Base-by-base conservation (phyloP, 345 rosid genomes). In the Corchorus olitorius region DNA sequence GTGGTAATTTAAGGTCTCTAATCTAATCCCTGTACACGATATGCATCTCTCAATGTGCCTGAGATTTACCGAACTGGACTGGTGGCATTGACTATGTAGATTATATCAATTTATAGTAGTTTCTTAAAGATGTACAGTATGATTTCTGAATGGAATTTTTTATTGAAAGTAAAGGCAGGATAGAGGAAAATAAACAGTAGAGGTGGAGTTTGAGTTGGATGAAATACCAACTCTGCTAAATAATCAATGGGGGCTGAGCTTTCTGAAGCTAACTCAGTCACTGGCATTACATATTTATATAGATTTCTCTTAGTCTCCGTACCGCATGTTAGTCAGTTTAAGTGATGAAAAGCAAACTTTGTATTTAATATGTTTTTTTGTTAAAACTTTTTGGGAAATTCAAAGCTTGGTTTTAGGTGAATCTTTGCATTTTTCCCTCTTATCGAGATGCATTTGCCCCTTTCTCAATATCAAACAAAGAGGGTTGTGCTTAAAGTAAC, bases 271-370 rank as follows among this genome's bases (percentile, higher is more conserved):
- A 54, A 53, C 34, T 54, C 48, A 0, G 62, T 70, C 49, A 53
- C 11, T 35, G 74, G 34, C 48, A 35, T 70, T 53, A 9, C 48
- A 70, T 70, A 17, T 70, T 54, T n/a, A 54, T 34, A 54, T 20
- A 35, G 4, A 6, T 53, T 2, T 70, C 34, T 54, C 16, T 52
- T 52, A 17, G 74, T 70, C 60, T 10, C 61, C 16, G 45, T 53
- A 4, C 6, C 17, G 55, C 48, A 53, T 46, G 61, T 53, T 37
- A 17, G 27, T 53, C 8, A 52, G 27, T 39, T 39, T 39, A 6
- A 39, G 43, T 39, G 43, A 39, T 3, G 6, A 6, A 39, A 39
- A 39, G 43, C 43, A 39, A 39, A 39, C 6, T 4, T 39, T 39
- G 27, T 39, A 39, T 6, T 39, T 39, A 6, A 39, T 39, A 39